Evolutionary conservation across 805 yeast genomes (phyloP), one percentile per base, ranked within the genome.

Genomic region (Ogataea nitratoaversa): DNA sequence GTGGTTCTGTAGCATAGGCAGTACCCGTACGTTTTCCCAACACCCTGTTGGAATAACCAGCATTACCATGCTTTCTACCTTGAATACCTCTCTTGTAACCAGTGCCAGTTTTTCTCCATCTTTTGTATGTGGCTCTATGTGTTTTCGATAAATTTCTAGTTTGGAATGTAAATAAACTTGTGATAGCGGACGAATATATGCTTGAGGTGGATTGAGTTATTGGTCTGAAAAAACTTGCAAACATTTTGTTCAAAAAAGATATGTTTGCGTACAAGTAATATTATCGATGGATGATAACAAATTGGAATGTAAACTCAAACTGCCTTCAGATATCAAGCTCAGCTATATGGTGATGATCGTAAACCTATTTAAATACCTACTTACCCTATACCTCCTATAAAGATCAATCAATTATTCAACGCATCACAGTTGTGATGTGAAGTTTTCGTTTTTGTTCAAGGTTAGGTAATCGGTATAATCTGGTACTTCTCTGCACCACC

Each of bases 51-150:
- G 89, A 74, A 83, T 93, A 90, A 18, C 95, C 90, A 2, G 89
- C 86, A 56, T 90, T 90, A 37, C 97, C 96, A 60, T 90, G 97
- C 50, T 85, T 84, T 67, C 95, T 78, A 9, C 96, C 95, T 17
- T 95, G 84, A 52, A 79, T 78, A 47, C 74, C 90, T 57, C 87
- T 68, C 52, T 79, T 75, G 63, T 71, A 73, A 17, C 70, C 82
- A n/a, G 78, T 75, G 2, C 84, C 87, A 4, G 84, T 82, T 54
- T 79, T 80, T 59, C 83, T 76, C 80, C 93, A 86, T 65, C 97
- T 76, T 59, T 84, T 87, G 36, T 89, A 89, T 5, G 95, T 82
- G 19, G 95, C 87, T 57, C 87, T 81, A 59, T 87, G 93, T 3
- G 96, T 80, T 62, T 88, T 84, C 74, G 81, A 78, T 49, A 68